Percentiles rank a stretch among this genome's conserved stretches.
Conservation (phyloP, 1,284 basidiomycete genomes). For the Trichosporon inkin region DNA sequence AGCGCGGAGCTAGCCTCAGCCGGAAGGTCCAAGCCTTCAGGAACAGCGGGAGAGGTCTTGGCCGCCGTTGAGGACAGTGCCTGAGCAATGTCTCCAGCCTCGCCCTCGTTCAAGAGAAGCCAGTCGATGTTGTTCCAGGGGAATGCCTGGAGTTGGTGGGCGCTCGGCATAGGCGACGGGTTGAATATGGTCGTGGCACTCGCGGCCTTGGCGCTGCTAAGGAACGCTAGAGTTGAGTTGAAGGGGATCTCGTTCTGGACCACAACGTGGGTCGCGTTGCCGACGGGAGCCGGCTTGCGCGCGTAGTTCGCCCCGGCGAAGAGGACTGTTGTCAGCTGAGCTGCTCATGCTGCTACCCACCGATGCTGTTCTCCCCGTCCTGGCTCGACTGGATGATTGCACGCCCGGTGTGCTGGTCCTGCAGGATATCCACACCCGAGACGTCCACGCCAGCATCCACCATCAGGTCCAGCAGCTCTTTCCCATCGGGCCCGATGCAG, state of each 20-base stretch:
- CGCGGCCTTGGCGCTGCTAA: constrained; percentile 32
- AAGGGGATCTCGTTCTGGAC: constrained; percentile 59
- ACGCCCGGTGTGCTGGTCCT: constrained; percentile 45
- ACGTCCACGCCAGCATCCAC: constrained; percentile 42
- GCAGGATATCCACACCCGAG: constrained; percentile 30
- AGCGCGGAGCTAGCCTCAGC: constrained; percentile 13
- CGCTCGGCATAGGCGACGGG: constrained; percentile 55
- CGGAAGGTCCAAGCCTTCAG: not conserved
- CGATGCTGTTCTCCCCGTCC: constrained; percentile 52
- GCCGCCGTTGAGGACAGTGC: not conserved
- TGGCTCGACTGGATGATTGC: constrained; percentile 52
- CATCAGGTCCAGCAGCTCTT: constrained; percentile 38
- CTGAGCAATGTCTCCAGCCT: constrained; percentile 35
- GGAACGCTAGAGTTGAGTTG: constrained; percentile 50
- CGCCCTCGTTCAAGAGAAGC: constrained; percentile 57
- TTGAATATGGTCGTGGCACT: constrained; percentile 53
- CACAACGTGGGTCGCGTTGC: constrained; percentile 50
- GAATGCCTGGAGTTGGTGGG: constrained; percentile 49
- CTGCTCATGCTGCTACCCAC: not conserved
- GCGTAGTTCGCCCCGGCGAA: constrained; percentile 47
- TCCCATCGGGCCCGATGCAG: constrained; percentile 46
- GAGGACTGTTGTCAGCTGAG: constrained; percentile 30
- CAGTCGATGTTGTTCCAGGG: constrained; percentile 53
- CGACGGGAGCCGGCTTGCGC: constrained; percentile 12
- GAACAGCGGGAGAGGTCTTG: not conserved